Conservation (phyloP, 2,329 filamentous ascomycete species). For the Ascochyta pisi region DNA sequence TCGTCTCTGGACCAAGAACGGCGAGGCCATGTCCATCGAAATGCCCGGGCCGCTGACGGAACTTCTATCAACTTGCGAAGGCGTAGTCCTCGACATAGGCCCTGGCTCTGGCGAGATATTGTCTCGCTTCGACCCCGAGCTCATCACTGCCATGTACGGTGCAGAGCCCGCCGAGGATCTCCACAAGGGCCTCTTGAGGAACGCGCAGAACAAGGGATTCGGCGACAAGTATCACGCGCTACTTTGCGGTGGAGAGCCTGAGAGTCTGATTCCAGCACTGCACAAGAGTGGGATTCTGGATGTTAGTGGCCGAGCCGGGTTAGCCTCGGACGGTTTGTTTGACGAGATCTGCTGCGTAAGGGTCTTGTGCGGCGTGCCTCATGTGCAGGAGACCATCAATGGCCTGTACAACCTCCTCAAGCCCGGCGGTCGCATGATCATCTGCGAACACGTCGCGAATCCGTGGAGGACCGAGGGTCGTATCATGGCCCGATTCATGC, state of each 20-base stretch:
- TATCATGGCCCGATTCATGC: constrained; percentile 53
- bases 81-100: constrained; percentile 49
- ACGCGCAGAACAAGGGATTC: constrained; percentile 53
- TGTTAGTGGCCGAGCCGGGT: constrained; percentile 26
- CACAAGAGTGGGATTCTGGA: constrained; percentile 52
- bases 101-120: constrained; percentile 62
- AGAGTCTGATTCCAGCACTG: constrained; percentile 55
- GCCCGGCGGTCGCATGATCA: constrained; percentile 62
- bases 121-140: constrained; percentile 51
- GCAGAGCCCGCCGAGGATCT: constrained; percentile 60
- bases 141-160: constrained; percentile 59
- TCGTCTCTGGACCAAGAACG: constrained; percentile 46
- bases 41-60: constrained; percentile 42
- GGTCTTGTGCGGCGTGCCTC: constrained; percentile 63
- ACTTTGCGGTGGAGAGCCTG: constrained; percentile 55
- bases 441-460: constrained; percentile 64
- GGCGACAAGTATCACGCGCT: constrained; percentile 59
- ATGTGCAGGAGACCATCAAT: constrained; percentile 53
- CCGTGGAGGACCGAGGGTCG: constrained; percentile 57
- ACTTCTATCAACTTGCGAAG: constrained; percentile 38
- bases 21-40: constrained; percentile 45
- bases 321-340: constrained; percentile 52
- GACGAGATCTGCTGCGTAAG: constrained; percentile 63
- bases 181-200: constrained; percentile 53
- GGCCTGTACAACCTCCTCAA: constrained; percentile 60